These are phyloP conservation scores for Anisogramma anomala DNA, from an alignment of 2,329 filamentous ascomycete species.

Conservation along the genomic window DNA sequence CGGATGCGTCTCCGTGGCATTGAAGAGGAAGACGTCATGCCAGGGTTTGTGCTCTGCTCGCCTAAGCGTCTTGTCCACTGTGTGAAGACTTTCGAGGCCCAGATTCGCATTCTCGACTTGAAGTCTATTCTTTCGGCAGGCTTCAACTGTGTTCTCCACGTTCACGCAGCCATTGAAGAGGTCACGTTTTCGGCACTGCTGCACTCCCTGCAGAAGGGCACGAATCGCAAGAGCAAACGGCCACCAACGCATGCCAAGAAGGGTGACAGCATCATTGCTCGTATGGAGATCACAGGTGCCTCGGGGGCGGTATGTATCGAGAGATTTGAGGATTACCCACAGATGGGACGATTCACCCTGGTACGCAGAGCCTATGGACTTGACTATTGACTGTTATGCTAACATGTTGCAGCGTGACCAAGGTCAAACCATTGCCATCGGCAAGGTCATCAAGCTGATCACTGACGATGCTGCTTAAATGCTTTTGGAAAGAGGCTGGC, in stretches of 20 bases:
- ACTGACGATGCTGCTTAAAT: conserved; percentile 25
- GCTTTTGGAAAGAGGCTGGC: neutral
- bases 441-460: conserved; percentile 90
- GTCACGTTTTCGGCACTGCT: conserved; percentile 81
- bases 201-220: conserved; percentile 93
- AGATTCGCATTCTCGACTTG: conserved; percentile 88
- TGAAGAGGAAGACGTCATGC: conserved; percentile 93
- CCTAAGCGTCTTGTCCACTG: conserved; percentile 88
- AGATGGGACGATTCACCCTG: conserved; percentile 82
- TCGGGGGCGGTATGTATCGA: conserved; percentile 86
- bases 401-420: conserved; percentile 29
- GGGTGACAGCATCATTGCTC: conserved; percentile 77
- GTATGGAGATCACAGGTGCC: conserved; percentile 75
- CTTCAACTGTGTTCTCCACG: conserved; percentile 96
- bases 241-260: conserved; percentile 82
- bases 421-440: conserved; percentile 98
- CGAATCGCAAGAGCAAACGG: conserved; percentile 82
- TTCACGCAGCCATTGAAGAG: conserved; percentile 95
- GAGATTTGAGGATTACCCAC: conserved; percentile 88
- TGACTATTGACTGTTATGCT: conserved; percentile 10
- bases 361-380: conserved; percentile 29
- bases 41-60: conserved; percentile 92
- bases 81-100: conserved; percentile 82
- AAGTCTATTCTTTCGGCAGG: conserved; percentile 89
- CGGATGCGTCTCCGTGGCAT: conserved; percentile 84